These are phyloP conservation scores for Spatholobus suberectus DNA, from an alignment of 306 rosid genomes.

Conservation along the genomic window DNA sequence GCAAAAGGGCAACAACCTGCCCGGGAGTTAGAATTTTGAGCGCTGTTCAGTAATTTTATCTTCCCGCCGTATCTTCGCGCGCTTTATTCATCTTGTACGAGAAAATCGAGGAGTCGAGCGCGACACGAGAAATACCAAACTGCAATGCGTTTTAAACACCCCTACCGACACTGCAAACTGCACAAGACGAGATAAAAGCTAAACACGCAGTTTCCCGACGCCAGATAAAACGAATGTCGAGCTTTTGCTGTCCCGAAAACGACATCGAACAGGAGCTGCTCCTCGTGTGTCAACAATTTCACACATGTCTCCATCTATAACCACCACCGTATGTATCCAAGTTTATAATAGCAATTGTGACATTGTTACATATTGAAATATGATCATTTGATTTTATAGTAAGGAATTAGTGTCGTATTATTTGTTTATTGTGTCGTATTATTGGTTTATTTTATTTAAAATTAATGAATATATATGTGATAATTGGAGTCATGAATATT, in stretches of 20 bases:
- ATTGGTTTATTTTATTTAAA: not conserved
- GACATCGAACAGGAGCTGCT: constrained; percentile 1
- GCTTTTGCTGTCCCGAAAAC: not conserved
- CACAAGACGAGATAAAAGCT: not conserved
- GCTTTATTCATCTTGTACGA: not conserved
- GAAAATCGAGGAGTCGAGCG: not conserved
- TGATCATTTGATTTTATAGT: not conserved
- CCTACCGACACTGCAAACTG: constrained; percentile 13
- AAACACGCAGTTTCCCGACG: not conserved
- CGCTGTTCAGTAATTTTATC: not conserved
- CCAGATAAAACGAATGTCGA: not conserved
- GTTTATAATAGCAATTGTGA: not conserved
- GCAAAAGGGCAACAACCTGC: not conserved
- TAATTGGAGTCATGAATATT: not conserved
- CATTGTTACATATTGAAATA: not conserved
- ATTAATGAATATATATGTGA: not conserved
- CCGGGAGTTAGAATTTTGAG: not conserved
- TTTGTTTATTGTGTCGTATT: not conserved
- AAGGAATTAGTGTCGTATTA: not conserved
- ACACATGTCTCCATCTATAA: constrained; percentile 20
- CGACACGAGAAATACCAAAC: not conserved
- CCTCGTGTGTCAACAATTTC: not conserved
- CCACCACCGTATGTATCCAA: not conserved
- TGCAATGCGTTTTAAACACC: not conserved
- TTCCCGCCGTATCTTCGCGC: not conserved